Evolutionary conservation across 805 yeast genomes (phyloP).

Genomic region (Myxozyma sirexii): DNA sequence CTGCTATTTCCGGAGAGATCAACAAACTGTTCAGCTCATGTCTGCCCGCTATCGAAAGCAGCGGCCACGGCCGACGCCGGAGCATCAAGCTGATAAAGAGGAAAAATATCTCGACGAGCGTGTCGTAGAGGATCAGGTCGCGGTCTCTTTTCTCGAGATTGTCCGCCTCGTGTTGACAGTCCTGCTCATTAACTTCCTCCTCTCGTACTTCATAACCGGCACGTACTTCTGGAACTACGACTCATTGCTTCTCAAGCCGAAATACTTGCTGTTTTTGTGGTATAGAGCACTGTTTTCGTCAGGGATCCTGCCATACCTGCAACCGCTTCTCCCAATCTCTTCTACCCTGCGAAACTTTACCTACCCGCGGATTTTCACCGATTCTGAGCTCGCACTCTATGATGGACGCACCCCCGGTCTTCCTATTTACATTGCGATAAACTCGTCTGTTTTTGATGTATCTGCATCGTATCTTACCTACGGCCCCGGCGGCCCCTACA

Average conservation of each 20-base stretch:
- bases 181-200: conserved; percentile 49
- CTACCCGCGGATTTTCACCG: conserved; percentile 46
- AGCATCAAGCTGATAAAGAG: background rate
- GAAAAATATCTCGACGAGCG: background rate
- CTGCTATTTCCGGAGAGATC: too few relatives aligned
- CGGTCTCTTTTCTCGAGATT: background rate
- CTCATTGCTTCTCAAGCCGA: conserved; percentile 52
- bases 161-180: conserved; percentile 31
- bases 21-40: background rate
- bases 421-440: conserved; percentile 62
- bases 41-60: conserved; percentile 5
- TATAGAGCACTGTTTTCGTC: background rate
- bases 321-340: conserved; percentile 2
- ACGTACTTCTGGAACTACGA: conserved; percentile 63
- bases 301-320: background rate
- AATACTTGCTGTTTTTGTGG: conserved; percentile 45
- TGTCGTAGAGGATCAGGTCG: background rate
- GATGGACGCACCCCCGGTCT: conserved; percentile 52
- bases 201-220: conserved; percentile 63
- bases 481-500: conserved; percentile 62
- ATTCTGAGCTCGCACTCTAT: conserved; percentile 52
- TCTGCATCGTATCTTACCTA: conserved; percentile 53
- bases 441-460: conserved; percentile 70
- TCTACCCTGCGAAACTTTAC: conserved; percentile 20
- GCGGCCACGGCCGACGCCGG: background rate